These are phyloP conservation scores for Capillidium rhysosporum DNA, from an alignment of 371 early-diverging fungal genomes.

Conservation along the genomic window DNA sequence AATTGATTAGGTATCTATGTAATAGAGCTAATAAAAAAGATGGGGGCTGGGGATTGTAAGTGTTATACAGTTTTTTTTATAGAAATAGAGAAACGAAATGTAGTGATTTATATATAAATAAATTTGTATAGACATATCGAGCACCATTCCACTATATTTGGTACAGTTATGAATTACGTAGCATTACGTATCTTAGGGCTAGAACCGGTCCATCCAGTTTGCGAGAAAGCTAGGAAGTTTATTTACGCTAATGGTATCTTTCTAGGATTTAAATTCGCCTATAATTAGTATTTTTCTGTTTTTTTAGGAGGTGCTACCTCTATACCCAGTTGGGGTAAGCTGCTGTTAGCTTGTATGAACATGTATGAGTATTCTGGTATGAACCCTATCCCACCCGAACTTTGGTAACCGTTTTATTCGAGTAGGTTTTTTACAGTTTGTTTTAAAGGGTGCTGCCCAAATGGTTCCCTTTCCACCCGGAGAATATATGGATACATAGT, in stretches of 20 bases:
- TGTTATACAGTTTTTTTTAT: too few relatives aligned
- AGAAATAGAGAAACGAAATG: slow-evolving; percentile 12
- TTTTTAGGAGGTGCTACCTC: slow-evolving; percentile 52
- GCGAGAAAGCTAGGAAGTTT: slow-evolving; percentile 59
- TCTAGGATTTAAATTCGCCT: too few relatives aligned
- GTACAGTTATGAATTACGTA: slow-evolving; percentile 86
- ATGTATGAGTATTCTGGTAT: slow-evolving; percentile 90
- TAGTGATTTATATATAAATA: not conserved
- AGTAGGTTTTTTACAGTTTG: not conserved
- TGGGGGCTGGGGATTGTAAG: slow-evolving; percentile 84
- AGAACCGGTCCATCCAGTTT: slow-evolving; percentile 66
- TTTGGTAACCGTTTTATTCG: slow-evolving; percentile 31
- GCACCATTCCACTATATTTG: slow-evolving; percentile 80
- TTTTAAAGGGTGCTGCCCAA: slow-evolving; percentile 54
- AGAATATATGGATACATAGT: slow-evolving; percentile 84
- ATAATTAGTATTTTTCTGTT: not conserved
- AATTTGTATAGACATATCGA: slow-evolving; percentile 57
- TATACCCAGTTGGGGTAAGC: slow-evolving; percentile 93
- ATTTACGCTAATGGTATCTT: slow-evolving; percentile 54
- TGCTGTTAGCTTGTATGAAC: slow-evolving; percentile 77
- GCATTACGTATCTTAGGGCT: slow-evolving; percentile 76
- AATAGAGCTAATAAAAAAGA: slow-evolving; percentile 52
- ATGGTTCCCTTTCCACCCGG: slow-evolving; percentile 65
- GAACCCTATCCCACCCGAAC: slow-evolving; percentile 89
- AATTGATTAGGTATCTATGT: slow-evolving; percentile 74